Conservation (phyloP, 2,329 filamentous ascomycete genomes). For the Colletotrichum sp. region DNA sequence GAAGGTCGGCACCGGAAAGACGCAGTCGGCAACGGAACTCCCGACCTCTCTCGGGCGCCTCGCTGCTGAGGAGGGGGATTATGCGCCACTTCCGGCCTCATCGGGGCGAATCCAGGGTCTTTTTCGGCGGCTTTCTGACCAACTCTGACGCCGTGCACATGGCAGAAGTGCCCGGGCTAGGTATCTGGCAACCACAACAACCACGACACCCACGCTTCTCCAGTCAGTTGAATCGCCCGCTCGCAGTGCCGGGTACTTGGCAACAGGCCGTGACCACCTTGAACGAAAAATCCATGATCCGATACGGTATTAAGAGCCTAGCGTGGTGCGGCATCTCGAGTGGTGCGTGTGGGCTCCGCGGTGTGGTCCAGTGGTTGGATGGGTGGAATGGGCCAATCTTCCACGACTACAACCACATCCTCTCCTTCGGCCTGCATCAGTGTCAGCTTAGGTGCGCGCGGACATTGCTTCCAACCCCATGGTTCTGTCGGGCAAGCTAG, state of each 20-base stretch:
- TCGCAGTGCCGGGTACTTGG: constrained; percentile 2
- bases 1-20: not conserved
- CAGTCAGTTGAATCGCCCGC: not conserved
- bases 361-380: not conserved
- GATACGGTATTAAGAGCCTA: not conserved
- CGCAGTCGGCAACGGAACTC: not conserved
- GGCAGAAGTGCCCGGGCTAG: not conserved
- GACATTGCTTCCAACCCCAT: constrained; percentile 8
- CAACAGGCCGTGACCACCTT: not conserved
- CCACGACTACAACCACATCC: not conserved
- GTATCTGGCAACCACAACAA: not conserved
- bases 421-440: not conserved
- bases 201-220: not conserved
- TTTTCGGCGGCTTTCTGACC: constrained; percentile 13
- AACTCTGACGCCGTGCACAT: constrained; percentile 12
- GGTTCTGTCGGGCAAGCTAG: constrained; percentile 1
- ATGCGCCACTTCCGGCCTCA: constrained; percentile 11
- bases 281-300: not conserved
- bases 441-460: not conserved
- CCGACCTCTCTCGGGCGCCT: not conserved
- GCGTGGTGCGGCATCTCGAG: not conserved
- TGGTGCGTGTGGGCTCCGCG: not conserved
- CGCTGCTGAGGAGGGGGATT: not conserved
- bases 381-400: not conserved
- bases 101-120: constrained; percentile 17